A percentile compares a stretch with the other conserved stretches of the same genome.
These are phyloP conservation scores for Anisodus tanguticus DNA, from an alignment of 257 asterid genomes.

Conservation along the genomic window DNA sequence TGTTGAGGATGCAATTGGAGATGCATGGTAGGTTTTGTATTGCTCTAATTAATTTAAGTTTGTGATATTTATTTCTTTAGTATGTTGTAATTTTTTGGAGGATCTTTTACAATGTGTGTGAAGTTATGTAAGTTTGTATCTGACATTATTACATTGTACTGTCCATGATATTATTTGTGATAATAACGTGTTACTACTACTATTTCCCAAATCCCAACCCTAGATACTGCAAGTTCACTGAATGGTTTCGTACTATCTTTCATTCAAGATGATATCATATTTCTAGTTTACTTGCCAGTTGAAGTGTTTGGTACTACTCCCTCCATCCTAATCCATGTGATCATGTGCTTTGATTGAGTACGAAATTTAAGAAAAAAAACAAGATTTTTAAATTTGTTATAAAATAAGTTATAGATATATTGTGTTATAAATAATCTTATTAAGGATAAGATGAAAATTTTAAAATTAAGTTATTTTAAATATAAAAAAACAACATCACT, in stretches of 20 bases:
- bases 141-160: neutral
- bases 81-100: neutral
- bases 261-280: too few relatives aligned
- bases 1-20: neutral
- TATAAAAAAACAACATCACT: too few relatives aligned
- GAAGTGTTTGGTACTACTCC: neutral
- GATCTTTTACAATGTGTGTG: neutral
- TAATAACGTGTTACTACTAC: neutral
- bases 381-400: neutral
- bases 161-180: conserved; percentile 7
- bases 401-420: neutral
- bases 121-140: conserved; percentile 18
- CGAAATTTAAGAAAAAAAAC: neutral
- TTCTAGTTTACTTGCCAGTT: neutral
- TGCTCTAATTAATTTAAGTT: neutral
- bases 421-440: neutral
- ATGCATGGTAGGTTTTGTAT: conserved; percentile 21
- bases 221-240: neutral
- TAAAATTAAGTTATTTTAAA: neutral
- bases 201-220: conserved; percentile 1
- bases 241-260: too few relatives aligned
- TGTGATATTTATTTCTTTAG: neutral
- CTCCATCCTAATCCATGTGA: neutral
- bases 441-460: neutral
- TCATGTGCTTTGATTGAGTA: neutral